phyloP scores from a whole-genome alignment of 169 alveolate species.

The Plasmodium gonderi region DNA sequence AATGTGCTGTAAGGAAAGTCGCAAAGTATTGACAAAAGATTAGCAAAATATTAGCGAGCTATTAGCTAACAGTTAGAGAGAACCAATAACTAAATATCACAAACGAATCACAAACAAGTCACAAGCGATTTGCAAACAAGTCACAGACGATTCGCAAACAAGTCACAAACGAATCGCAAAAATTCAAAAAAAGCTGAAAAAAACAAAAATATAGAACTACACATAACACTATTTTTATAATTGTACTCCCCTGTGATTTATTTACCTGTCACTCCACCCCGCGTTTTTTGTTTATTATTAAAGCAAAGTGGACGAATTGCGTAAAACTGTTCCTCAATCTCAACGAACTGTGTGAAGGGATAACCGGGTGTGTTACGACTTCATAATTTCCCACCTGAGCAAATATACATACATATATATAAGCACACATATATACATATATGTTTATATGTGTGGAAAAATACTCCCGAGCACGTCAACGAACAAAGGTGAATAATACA shows the following conservation, averaged over 20 bases:
- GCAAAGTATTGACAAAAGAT: background rate
- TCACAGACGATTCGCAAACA: background rate
- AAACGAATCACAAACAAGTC: too few species aligned
- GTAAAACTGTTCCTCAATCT: background rate
- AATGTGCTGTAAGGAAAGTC: background rate
- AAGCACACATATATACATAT: background rate
- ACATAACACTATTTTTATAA: slow-evolving; percentile 4
- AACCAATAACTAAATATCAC: too few species aligned
- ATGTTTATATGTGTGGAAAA: background rate
- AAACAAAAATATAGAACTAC: slow-evolving; percentile 21
- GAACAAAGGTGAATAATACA: background rate
- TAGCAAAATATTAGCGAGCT: background rate
- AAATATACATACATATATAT: background rate
- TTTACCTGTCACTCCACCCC: background rate
- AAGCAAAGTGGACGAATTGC: background rate
- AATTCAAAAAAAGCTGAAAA: background rate
- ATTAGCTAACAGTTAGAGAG: background rate
- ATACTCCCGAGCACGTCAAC: background rate
- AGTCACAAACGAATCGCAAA: background rate
- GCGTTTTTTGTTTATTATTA: background rate
- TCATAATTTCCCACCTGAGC: background rate
- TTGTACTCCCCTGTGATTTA: background rate
- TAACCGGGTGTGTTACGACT: background rate
- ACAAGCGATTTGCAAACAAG: too few species aligned
- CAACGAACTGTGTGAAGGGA: slow-evolving; percentile 7